Base-by-base conservation (phyloP, 2,329 filamentous ascomycete genomes). In the Penicillium sp. region DNA sequence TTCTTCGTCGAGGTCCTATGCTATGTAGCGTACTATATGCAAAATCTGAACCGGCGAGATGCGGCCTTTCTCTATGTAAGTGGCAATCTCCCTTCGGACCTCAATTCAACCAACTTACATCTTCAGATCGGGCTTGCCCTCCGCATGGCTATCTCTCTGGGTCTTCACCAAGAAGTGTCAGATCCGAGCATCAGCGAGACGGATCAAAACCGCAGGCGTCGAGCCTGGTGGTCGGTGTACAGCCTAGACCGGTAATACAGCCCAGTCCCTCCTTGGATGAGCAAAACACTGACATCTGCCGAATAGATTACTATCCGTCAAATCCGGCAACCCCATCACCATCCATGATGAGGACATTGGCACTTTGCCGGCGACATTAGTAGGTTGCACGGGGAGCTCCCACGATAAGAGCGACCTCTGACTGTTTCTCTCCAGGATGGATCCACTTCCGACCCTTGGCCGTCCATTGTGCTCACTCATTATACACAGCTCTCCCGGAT, bases 141-240 rank as follows among this genome's bases (percentile, higher is more conserved):
- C 24, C 75, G 78, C 10, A 81, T 81, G 79, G 79, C 79, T 7
- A 78, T 81, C 27, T 79, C 75, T 6, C 68, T 81, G 0, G 79
- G 78, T 0, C 62, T 81, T n/a, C 78, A 81, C 53, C 77, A 81
- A 50, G 79, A 81, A 52, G 72, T 77, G 0, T 66, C 67, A 0
- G 64, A 72, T 24, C 58, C 66, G 9, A 50, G 56, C 2, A 64
- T 78, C 4, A 71, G 72, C 47, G 69, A 73, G 13, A 64, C 65
- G 1, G 69, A 70, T 9, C 68, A 73, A 31, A 78, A 81, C 52
- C 76, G 75, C 48, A 71, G 78, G 7, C 72, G 79, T 6, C 71
- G 78, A 6, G 71, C 78, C 3, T 81, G 78, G 78, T 81, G 78
- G 78, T 79, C 75, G 28, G 73, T 80, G 1, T 81, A 81, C 58